A percentile compares a stretch with the other conserved stretches of the same genome.
Conservation (phyloP, 805 yeast genomes). For the Candida pini region DNA sequence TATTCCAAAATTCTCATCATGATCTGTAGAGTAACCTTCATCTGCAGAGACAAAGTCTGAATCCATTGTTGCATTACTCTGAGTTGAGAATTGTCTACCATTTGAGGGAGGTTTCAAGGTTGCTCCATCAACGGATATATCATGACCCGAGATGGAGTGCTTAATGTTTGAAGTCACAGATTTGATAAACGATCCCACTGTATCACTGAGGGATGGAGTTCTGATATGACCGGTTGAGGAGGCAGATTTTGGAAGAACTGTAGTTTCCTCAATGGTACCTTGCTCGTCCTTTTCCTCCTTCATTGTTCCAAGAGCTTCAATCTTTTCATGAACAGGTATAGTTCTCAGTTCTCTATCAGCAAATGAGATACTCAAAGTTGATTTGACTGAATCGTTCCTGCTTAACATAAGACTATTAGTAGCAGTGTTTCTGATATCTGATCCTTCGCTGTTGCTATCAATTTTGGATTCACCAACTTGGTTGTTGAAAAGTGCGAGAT, state of each 20-base stretch:
- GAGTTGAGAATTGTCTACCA: slow-evolving; percentile 19
- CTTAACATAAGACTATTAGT: slow-evolving; percentile 22
- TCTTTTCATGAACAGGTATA: slow-evolving; percentile 10
- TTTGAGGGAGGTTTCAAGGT: not conserved
- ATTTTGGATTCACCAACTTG: slow-evolving; percentile 24
- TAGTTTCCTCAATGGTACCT: not conserved
- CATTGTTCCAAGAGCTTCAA: slow-evolving; percentile 7
- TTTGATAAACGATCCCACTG: slow-evolving; percentile 17
- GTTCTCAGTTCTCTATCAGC: slow-evolving; percentile 24
- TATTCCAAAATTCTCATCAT: slow-evolving; percentile 1
- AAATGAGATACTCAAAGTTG: slow-evolving; percentile 24
- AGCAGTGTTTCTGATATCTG: slow-evolving; percentile 28
- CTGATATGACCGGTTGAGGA: slow-evolving; percentile 2
- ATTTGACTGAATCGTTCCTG: slow-evolving; percentile 25
- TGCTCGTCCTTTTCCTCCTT: not conserved
- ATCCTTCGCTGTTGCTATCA: slow-evolving; percentile 29
- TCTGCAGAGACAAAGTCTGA: slow-evolving; percentile 30
- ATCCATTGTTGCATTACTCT: slow-evolving; percentile 23
- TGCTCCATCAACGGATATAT: slow-evolving; percentile 1
- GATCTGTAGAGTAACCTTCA: slow-evolving; percentile 13
- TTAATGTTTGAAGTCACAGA: slow-evolving; percentile 14
- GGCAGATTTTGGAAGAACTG: not conserved
- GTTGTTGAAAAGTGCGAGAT: too few relatives aligned
- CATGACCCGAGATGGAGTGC: slow-evolving; percentile 10
- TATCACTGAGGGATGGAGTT: slow-evolving; percentile 12